phyloP scores from a whole-genome alignment of 2,329 filamentous ascomycete genomes.

The Cladophialophora yegresii region DNA sequence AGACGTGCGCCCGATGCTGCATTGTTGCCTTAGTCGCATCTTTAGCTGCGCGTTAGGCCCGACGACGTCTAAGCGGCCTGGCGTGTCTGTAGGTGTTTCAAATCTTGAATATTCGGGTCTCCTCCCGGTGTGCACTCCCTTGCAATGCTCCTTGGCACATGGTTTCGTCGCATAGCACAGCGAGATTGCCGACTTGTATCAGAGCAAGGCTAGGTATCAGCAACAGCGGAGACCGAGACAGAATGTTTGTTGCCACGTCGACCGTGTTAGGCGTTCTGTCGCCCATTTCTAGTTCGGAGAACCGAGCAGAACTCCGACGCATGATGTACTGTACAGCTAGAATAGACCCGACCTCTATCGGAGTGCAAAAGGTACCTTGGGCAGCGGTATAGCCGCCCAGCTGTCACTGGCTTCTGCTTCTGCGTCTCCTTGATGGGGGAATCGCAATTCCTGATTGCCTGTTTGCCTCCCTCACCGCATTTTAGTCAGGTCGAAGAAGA shows the following conservation, averaged over 20 bases:
- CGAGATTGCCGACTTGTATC: neutral
- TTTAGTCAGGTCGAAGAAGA: neutral
- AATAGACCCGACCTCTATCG: neutral
- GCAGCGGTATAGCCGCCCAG: neutral
- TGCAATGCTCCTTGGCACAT: neutral
- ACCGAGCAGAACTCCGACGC: neutral
- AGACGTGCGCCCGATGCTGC: neutral
- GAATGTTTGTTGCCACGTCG: neutral
- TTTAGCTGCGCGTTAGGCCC: neutral
- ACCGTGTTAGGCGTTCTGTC: neutral
- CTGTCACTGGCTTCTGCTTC: neutral
- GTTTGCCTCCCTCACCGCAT: neutral
- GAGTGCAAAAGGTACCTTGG: neutral
- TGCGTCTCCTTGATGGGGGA: neutral
- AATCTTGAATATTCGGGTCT: neutral
- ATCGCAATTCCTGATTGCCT: neutral
- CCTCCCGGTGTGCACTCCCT: neutral
- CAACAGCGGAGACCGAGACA: neutral
- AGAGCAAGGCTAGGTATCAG: neutral
- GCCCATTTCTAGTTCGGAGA: neutral
- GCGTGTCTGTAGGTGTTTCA: neutral
- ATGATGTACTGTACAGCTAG: neutral
- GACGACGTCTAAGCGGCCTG: neutral
- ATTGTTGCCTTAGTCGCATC: neutral
- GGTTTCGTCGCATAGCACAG: neutral